Evolutionary conservation across 176 grass and related monocot genomes (phyloP).

Genomic region (Oryza meyeriana): DNA sequence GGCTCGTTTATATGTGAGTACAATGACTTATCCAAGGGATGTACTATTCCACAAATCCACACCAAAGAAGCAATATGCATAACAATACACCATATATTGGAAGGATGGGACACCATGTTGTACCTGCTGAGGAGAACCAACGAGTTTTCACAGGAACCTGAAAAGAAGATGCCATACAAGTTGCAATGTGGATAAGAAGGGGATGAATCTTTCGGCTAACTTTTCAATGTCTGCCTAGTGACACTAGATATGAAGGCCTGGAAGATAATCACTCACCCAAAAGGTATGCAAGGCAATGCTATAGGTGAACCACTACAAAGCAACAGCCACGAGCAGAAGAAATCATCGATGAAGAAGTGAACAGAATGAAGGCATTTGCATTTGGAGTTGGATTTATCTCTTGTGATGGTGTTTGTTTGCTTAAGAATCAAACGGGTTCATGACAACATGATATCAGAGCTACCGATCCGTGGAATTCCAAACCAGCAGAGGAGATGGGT

Average conservation of each 20-base stretch:
- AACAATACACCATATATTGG: slow-evolving; percentile 9
- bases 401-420: no score
- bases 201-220: slow-evolving; percentile 14
- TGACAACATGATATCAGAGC: no score
- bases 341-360: no score
- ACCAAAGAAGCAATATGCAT: neutral
- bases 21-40: neutral
- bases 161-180: slow-evolving; percentile 26
- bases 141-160: slow-evolving; percentile 21
- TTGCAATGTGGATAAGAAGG: neutral
- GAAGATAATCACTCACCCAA: slow-evolving; percentile 7
- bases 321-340: no score
- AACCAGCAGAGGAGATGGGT: no score
- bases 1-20: neutral
- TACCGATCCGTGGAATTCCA: no score
- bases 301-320: neutral
- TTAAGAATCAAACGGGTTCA: no score
- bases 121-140: slow-evolving; percentile 56
- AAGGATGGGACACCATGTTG: neutral
- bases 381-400: no score
- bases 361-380: no score
- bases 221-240: slow-evolving; percentile 25
- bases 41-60: neutral
- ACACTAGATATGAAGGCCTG: slow-evolving; percentile 34
- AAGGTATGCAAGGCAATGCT: neutral